Evolutionary conservation across 2,329 filamentous ascomycete genomes (phyloP).

Genomic region (Aplosporella prunicola): DNA sequence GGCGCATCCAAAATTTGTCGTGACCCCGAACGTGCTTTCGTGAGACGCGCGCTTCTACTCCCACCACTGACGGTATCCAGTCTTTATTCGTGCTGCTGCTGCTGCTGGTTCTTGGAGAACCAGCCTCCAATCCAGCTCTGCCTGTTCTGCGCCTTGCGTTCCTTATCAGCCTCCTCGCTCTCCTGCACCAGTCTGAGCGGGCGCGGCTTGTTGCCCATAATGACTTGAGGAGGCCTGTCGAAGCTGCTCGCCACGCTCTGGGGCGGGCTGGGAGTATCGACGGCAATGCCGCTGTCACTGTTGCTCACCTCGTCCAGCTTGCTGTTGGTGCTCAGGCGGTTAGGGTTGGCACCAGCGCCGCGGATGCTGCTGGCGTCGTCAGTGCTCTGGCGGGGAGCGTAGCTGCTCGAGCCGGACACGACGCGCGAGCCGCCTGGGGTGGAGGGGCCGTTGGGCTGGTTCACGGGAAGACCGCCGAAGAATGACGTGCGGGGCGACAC

Average conservation of each 20-base stretch:
- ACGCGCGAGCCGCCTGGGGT: slow-evolving; percentile 30
- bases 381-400: slow-evolving; percentile 33
- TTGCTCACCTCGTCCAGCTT: slow-evolving; percentile 19
- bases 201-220: slow-evolving; percentile 60
- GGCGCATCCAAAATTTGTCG: too few species aligned
- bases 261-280: slow-evolving; percentile 38
- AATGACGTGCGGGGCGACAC: slow-evolving; percentile 28
- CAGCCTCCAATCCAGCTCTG: slow-evolving; percentile 28
- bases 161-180: slow-evolving; percentile 34
- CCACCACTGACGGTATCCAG: too few species aligned
- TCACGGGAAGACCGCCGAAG: too few species aligned
- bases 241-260: slow-evolving; percentile 43
- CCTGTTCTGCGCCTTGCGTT: slow-evolving; percentile 36
- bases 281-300: slow-evolving; percentile 21
- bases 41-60: too few species aligned
- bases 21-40: too few species aligned
- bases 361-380: slow-evolving; percentile 19
- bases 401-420: slow-evolving; percentile 37
- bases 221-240: slow-evolving; percentile 21
- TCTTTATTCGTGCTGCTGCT: too few species aligned
- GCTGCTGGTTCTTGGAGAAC: too few species aligned
- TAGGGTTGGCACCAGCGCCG: slow-evolving; percentile 19
- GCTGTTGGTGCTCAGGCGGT: slow-evolving; percentile 12
- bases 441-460: slow-evolving; percentile 41
- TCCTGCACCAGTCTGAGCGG: slow-evolving; percentile 84